Evolutionary conservation across 2,329 filamentous ascomycete genomes (phyloP).

Genomic region (Trichophyton benhamiae): DNA sequence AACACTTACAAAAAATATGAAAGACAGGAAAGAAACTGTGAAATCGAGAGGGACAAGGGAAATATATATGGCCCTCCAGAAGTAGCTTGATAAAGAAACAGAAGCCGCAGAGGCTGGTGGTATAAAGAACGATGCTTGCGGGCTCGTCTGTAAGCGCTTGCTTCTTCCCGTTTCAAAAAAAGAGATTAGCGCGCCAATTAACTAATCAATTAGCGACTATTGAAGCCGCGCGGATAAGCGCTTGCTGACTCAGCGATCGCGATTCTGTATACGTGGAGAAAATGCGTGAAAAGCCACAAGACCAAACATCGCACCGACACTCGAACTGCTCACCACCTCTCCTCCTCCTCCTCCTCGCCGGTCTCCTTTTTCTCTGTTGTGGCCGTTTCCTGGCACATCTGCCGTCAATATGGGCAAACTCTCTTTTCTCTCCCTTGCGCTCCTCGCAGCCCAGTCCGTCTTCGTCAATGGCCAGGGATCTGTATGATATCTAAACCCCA

Average conservation of each 20-base stretch:
- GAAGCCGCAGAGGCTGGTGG: background rate
- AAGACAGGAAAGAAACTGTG: background rate
- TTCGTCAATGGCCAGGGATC: constrained; percentile 50
- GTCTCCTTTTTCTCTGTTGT: constrained; percentile 1
- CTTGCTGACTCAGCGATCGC: constrained; percentile 8
- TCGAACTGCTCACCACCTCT: background rate
- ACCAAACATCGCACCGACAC: background rate
- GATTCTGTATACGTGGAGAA: constrained; percentile 10
- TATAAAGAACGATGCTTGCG: constrained; percentile 1
- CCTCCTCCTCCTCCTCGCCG: background rate
- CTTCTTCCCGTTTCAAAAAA: background rate
- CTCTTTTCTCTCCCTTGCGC: constrained; percentile 57
- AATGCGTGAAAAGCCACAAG: background rate
- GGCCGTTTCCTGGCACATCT: constrained; percentile 4
- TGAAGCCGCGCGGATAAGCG: background rate
- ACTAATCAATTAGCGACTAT: too few relatives aligned
- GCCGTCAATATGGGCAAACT: constrained; percentile 55
- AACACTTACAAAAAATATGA: constrained; percentile 9
- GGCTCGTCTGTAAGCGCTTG: background rate
- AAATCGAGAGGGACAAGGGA: background rate
- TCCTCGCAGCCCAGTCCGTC: constrained; percentile 58
- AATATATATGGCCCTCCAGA: background rate
- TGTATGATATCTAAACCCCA: constrained; percentile 34
- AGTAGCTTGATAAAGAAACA: background rate
- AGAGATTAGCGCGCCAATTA: background rate